Base-by-base conservation (phyloP, 345 rosid genomes). In the Eucalyptus sp. region DNA sequence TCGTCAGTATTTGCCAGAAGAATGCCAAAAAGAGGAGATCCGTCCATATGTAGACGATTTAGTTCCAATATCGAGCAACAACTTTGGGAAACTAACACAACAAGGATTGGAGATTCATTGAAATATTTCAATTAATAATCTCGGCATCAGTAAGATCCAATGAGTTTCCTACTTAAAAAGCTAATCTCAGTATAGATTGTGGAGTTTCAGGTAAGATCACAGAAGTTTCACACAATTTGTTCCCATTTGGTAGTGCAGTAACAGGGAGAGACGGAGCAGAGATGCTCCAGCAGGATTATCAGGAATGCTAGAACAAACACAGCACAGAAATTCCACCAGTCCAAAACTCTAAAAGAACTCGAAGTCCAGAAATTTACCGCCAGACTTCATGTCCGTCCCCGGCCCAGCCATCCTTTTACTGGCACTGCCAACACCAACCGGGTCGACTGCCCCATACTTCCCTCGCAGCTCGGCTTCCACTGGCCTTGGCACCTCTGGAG, bases 281-380 rank as follows among this genome's bases (percentile, higher is more conserved):
- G 85, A 64, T 48, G 83, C 83, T 76, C 83, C 48, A 76, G 83
- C 15, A 15, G 48, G 83, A 37, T 41, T 76, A 76, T 76, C 83
- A 76, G 48, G 46, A 76, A 76, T 41, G 83, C 83, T 76, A 41
- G 83, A 18, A 48, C 37, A 87, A 89, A 92, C 90, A 90, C 86
- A 89, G 87, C 90, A 92, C 80, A 87, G 71, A 83, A 87, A 89
- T 60, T 87, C 88, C 83, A 60, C 90, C 64, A 85, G 37, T 51
- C 54, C 46, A 33, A 50, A 52, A 66, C 87, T 87, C 92, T 95
- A 97, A 90, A 98, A 98, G 93, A 98, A 98, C 95, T 98, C 99
- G 22, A 98, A 98, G 93, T 98, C 99, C 88, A 98, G 96, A 94
- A 91, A 98, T 93, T 97, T 95, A 93, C 99, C 99, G 20, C 94